Base-by-base conservation (phyloP, 345 rosid genomes). In the Carallia pectinifolia region DNA sequence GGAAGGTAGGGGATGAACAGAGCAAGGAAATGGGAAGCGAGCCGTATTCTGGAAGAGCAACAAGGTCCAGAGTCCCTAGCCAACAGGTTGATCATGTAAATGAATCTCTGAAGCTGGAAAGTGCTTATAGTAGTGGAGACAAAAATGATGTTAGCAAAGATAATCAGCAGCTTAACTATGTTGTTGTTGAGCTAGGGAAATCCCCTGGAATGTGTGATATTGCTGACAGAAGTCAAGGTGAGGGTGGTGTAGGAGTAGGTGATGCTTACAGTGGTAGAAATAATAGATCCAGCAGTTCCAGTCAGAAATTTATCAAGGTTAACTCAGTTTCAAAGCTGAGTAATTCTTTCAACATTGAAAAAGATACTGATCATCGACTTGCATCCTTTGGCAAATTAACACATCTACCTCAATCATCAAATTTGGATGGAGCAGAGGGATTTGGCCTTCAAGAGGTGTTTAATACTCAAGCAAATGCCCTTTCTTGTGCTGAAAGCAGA, bases 51-150 rank as follows among this genome's bases (percentile, higher is more conserved):
- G 70, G 66, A 33, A 77, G 77, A 71, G 70, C 70, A 64, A 83
- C 81, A 62, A 65, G 81, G 67, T 79, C 82, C 62, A 81, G 72
- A 77, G 70, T 70, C 71, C 78, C 79, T 58, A 62, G 66, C 54
- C 79, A 40, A 58, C 79, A 64, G 30, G 48, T 70, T 72, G 58
- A 72, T 62, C 52, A 61, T 48, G 73, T 27, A 36, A 74, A 75
- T 62, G 75, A 71, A 19, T 64, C 7, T 66, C 55, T 29, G 50
- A 64, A 72, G 16, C 12, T 71, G 68, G 77, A 68, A 4, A 50
- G 62, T 15, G 64, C 61, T 71, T 36, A 61, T n/a, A 16, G 68
- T 52, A 66, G 29, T 64, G 70, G 61, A 31, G 69, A 63, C 4
- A 58, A 64, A 69, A 73, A 63, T 36, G 64, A 39, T 30, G 33